Percentiles rank a stretch among this genome's conserved stretches.
These are phyloP conservation scores for Colletotrichum australisinense DNA, from an alignment of 2,329 filamentous ascomycete genomes.

Conservation along the genomic window DNA sequence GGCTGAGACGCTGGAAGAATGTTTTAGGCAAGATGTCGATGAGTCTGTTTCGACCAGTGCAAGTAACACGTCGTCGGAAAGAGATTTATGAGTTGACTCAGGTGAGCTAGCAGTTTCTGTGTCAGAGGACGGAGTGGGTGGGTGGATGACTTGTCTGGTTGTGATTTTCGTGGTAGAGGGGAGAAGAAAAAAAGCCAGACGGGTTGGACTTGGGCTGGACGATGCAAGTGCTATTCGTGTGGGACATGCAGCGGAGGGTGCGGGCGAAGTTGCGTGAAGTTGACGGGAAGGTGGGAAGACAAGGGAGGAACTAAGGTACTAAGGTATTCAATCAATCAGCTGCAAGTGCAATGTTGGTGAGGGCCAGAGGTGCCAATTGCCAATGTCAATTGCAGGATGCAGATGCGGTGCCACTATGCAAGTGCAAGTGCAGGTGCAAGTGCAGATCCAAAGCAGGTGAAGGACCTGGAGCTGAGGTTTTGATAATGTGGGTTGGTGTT, in stretches of 20 bases:
- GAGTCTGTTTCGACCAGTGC: background rate
- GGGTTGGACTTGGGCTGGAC: background rate
- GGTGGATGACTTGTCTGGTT: background rate
- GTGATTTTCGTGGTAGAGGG: background rate
- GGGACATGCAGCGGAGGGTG: background rate
- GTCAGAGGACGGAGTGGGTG: constrained; percentile 7
- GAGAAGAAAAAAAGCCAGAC: background rate
- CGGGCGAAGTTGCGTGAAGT: background rate
- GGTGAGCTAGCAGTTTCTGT: background rate
- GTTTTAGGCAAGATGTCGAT: background rate
- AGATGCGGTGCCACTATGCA: background rate
- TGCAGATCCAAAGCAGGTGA: background rate
- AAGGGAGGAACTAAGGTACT: background rate
- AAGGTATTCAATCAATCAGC: background rate
- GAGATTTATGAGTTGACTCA: constrained; percentile 20
- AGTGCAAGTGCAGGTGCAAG: constrained; percentile 4
- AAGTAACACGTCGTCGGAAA: background rate
- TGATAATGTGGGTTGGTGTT: background rate
- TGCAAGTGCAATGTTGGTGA: background rate
- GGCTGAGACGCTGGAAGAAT: background rate
- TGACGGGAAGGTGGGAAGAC: background rate
- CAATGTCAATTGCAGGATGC: background rate
- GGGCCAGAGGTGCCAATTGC: background rate
- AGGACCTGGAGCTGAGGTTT: background rate
- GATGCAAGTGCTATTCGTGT: background rate